A percentile compares a stretch with the other conserved stretches of the same genome.
Conservation (phyloP, 305 asterid species). For the Nicotiana rustica region DNA sequence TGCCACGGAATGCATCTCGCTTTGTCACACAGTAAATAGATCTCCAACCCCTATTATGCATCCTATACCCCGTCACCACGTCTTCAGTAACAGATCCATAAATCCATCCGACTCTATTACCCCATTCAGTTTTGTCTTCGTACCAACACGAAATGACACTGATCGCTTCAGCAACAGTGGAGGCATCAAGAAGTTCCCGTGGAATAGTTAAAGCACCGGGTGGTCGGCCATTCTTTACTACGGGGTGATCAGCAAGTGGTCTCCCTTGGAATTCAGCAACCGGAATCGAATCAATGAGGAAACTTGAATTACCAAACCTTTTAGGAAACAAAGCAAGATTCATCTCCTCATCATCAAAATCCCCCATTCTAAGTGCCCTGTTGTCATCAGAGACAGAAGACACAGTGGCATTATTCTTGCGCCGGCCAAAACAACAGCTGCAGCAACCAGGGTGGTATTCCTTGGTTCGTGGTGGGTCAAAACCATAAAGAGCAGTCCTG, state of each 20-base stretch:
- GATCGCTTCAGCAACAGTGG: constrained; percentile 93
- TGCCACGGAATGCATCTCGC: constrained; percentile 97
- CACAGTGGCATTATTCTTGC: constrained; percentile 53
- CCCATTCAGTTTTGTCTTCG: constrained; percentile 98
- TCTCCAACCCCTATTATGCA: constrained; percentile 98
- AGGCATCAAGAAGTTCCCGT: constrained; percentile 86
- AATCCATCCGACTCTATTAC: constrained; percentile 94
- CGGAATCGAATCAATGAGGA: constrained; percentile 87
- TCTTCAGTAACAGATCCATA: constrained; percentile 96
- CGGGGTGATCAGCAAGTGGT: constrained; percentile 95
- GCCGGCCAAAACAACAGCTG: constrained; percentile 67
- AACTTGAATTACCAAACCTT: constrained; percentile 86
- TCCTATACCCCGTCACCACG: constrained; percentile 92
- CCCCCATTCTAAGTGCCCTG: constrained; percentile 82
- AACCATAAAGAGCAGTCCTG: constrained; percentile 85
- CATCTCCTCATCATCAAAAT: constrained; percentile 77
- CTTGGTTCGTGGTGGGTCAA: constrained; percentile 80
- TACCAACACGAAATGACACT: constrained; percentile 98
- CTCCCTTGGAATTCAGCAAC: constrained; percentile 94
- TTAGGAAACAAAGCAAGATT: constrained; percentile 78
- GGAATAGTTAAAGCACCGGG: constrained; percentile 88
- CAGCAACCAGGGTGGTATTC: constrained; percentile 75
- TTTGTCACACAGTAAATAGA: constrained; percentile 92
- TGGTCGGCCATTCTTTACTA: constrained; percentile 86
- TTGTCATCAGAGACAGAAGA: constrained; percentile 56